Base-by-base conservation (phyloP, 2,329 filamentous ascomycete genomes). In the Calycina herbarum region DNA sequence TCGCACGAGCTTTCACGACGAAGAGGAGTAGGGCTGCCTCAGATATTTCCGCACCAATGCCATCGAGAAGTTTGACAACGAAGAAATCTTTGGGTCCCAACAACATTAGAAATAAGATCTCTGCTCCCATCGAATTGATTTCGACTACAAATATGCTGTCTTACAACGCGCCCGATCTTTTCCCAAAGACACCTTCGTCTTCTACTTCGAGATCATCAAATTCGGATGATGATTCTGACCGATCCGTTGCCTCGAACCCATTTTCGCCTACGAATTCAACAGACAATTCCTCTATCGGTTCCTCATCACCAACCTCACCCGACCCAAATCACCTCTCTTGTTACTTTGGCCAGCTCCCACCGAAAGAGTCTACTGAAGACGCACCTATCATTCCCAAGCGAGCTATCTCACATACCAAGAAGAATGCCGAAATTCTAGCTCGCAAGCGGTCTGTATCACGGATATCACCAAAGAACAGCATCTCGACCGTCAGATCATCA, bases 111-210 rank as follows among this genome's bases (percentile, higher is more conserved):
- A 86, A 84, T 76, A 89, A 93, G 81, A 99, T 99, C 76, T 99
- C 95, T 1, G 87, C 85, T 2, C 95, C 95, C 0, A 85, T 97
- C 62, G 89, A 93, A 78, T 85, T 99, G 69, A 83, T 97, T 59
- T 96, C 95, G 66, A 97, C 94, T 5, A 98, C 95, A 72, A 99
- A 98, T 79, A 93, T 96, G 86, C 89, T 97, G 63, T 93, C 93
- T 7, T 97, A 97, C 84, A 94, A 94, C 76, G 94, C 95, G 10
- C 94, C 94, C 61, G 91, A 97, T 76, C 88, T 97, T 68, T 81
- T 82, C 57, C 77, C 74, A 29, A 70, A 66, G 57, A 51, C 61
- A 13, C 24, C 57, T 6, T 61, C 69, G 8, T 70, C 70, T 8
- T 62, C 63, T 10, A 56, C 64, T 8, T 64, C 59, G 5, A 35